A percentile compares a stretch with the other conserved stretches of the same genome.
These are phyloP conservation scores for Albatrellus ellisii DNA, from an alignment of 768 basidiomycete species.

Conservation along the genomic window DNA sequence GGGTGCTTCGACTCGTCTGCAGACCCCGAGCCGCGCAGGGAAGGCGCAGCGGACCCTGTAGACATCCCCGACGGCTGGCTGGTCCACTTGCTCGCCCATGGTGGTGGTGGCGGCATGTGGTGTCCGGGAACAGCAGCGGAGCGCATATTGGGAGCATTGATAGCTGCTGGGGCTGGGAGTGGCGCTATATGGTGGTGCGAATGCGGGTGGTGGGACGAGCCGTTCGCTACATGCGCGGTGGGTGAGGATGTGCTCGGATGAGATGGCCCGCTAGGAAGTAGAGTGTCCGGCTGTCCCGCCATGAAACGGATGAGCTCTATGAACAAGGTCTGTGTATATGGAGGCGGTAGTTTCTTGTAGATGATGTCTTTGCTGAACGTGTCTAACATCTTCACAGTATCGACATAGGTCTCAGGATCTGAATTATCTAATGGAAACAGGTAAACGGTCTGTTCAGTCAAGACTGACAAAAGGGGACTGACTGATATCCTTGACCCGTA, in stretches of 20 bases:
- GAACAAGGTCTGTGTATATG: constrained; percentile 54
- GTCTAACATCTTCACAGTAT: constrained; percentile 63
- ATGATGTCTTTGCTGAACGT: constrained; percentile 60
- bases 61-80: constrained; percentile 20
- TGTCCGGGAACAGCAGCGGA: constrained; percentile 3
- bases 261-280: constrained; percentile 15
- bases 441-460: constrained; percentile 5
- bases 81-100: constrained; percentile 21
- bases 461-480: constrained; percentile 15
- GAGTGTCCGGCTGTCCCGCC: constrained; percentile 38
- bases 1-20: background rate
- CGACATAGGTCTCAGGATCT: constrained; percentile 49
- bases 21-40: constrained; percentile 11
- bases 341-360: constrained; percentile 50
- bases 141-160: background rate
- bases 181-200: constrained; percentile 22
- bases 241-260: constrained; percentile 14
- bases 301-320: constrained; percentile 57
- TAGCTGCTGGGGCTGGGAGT: constrained; percentile 15
- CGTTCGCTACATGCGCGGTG: background rate
- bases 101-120: constrained; percentile 25
- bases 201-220: constrained; percentile 17
- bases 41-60: constrained; percentile 16
- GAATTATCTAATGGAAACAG: constrained; percentile 26
- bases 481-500: constrained; percentile 59